Evolutionary conservation across 2,329 filamentous ascomycete genomes (phyloP).

Genomic region (Magnaporthiopsis rhizophila): DNA sequence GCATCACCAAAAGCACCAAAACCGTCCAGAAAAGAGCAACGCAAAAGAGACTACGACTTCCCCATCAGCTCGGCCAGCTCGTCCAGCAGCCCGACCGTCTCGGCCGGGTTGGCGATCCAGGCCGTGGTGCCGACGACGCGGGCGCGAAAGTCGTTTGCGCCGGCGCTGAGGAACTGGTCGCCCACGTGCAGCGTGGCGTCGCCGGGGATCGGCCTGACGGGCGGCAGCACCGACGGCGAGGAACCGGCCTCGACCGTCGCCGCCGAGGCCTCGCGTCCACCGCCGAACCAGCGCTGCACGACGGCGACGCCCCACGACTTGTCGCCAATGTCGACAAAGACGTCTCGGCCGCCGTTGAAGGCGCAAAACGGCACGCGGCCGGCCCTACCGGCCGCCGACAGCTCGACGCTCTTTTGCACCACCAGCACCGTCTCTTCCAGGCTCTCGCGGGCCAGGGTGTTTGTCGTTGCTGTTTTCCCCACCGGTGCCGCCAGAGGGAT

Average conservation of each 20-base stretch:
- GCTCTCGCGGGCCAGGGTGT: constrained; percentile 67
- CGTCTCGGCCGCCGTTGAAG: constrained; percentile 95
- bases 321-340: constrained; percentile 97
- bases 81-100: constrained; percentile 84
- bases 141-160: constrained; percentile 95
- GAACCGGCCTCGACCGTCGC: constrained; percentile 2
- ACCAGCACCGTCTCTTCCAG: constrained; percentile 94
- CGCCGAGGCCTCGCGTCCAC: constrained; percentile 24
- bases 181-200: constrained; percentile 87
- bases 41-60: no score
- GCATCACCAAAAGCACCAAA: no score
- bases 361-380: constrained; percentile 76
- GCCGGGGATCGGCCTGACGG: constrained; percentile 43
- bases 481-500: no score
- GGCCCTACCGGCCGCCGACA: constrained; percentile 56
- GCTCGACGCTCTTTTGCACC: constrained; percentile 85
- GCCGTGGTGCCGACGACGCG: constrained; percentile 86
- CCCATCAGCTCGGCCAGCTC: constrained; percentile 61
- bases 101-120: constrained; percentile 88
- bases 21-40: no score
- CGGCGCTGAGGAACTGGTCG: constrained; percentile 92
- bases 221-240: constrained; percentile 5
- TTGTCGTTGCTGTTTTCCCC: no score
- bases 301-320: constrained; percentile 93
- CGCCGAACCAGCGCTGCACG: constrained; percentile 84